Base-by-base conservation (phyloP, 108 stramenopile genomes). In the Asterionellopsis glacialis region DNA sequence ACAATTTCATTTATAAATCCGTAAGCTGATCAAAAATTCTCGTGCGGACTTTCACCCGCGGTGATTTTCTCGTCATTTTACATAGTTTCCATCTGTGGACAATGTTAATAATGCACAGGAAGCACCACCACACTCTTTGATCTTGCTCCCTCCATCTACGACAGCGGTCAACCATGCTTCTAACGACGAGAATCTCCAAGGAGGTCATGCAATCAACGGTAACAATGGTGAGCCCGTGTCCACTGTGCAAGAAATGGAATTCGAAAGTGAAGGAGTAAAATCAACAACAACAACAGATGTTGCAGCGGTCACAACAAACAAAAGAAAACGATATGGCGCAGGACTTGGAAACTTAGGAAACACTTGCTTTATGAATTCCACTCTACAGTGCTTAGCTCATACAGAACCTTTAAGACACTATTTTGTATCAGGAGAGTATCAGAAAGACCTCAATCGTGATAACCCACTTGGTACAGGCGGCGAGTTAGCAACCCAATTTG, bases 381-480 rank as follows among this genome's bases (percentile, higher is more conserved):
- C 83, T 12, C 64, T 98, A 16, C 97, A 97, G 65, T 95, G 94
- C 67, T 62, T 98, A 33, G 62, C 73, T 10, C 79, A 94, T 67
- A 95, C 94, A 38, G 69, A 59, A 24, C 74, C 74, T 13, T 75
- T 98, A 15, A 75, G 83, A 45, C 57, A 80, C 28, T 97, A 94
- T 70, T 97, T 99, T 72, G 47, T 97, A 21, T 73, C 67, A 12
- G 90, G 93, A 23, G 74, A 72, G 26, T 95, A 84, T 61, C 39
- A 64, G 38, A 59, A 58, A 0, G 90, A 98, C 57, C 51, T 99
- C 15, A 98, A 99, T 68, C 70, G 74, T 53, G 82, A 90, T 59
- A 97, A 98, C 62, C 88, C 93, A 6, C 65, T 98, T 41, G 97
- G 98, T 40, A 93, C 94, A 25, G 88, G 89, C 1, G 98, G 98